Evolutionary conservation across 305 asterid genomes (phyloP), one percentile per base, ranked within the genome.

Genomic region (Petunia hybrid): DNA sequence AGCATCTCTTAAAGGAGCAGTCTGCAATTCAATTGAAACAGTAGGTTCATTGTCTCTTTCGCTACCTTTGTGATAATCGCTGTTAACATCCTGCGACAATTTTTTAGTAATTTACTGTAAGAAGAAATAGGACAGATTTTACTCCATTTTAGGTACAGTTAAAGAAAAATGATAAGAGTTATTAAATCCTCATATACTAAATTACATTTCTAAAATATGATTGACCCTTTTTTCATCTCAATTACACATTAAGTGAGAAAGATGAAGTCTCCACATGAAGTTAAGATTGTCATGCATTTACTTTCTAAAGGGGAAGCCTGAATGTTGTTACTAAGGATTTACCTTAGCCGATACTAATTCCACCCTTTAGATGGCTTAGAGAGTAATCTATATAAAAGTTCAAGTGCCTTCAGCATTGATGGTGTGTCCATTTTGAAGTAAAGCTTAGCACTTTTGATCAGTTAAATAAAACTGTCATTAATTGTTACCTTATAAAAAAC

Each of bases 1-100:
- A 78, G 98, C 98, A 56, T 91, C 94, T 43, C 81, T 67, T 61
- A 93, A 53, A 46, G 98, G 93, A 80, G 99, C 94, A 56, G 97
- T 93, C 87, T 94, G 99, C 82, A 93, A 86, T 87, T 92, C 98
- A 76, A 92, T 70, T 80, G 80, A 79, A 57, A 70, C 82, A 36
- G 38, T 42, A 62, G 56, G 81, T 80, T 56, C 90, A 31, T 76
- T 74, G 53, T 84, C 84, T 80, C 85, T 83, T 84, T 65, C 82
- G 82, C 84, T 84, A 62, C 53, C 36, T 56, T 76, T 71, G 35
- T 36, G 64, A 60, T 62, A 63, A 63, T 84, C 86, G 67, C 81
- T 86, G 77, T 79, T 73, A 77, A 81, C 84, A 78, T 91, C 91
- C 97, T 92, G 88, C 74, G 83, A n/a, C 83, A 46, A 83, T 77